These are phyloP conservation scores for Acacia concinna DNA, from an alignment of 331 rosid genomes.

Conservation along the genomic window DNA sequence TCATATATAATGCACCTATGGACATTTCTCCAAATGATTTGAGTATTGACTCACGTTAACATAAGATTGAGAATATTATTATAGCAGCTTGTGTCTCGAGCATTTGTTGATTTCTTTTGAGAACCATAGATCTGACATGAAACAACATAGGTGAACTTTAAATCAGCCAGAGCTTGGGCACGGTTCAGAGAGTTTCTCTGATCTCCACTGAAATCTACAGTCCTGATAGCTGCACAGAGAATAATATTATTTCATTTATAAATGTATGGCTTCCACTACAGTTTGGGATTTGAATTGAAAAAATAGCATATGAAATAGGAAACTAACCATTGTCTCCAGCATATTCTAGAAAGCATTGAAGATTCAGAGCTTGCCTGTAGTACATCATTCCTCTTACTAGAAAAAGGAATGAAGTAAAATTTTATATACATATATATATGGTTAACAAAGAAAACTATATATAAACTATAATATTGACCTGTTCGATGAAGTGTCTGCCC, in stretches of 20 bases:
- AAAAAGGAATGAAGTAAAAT: constrained; percentile 30
- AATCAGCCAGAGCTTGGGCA: constrained; percentile 83
- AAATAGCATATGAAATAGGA: constrained; percentile 20
- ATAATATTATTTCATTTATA: constrained; percentile 20
- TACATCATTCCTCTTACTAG: constrained; percentile 99
- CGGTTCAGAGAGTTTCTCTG: constrained; percentile 32
- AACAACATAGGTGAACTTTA: constrained; percentile 93
- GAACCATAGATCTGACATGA: constrained; percentile 89
- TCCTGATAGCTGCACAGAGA: constrained; percentile 49
- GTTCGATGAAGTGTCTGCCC: constrained; percentile 96
- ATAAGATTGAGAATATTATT: constrained; percentile 78
- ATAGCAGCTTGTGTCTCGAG: constrained; percentile 58
- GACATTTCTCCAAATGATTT: constrained; percentile 20
- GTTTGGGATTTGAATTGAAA: constrained; percentile 22
- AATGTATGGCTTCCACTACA: neutral
- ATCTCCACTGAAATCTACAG: constrained; percentile 28
- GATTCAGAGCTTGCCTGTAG: constrained; percentile 67
- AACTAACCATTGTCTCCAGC: constrained; percentile 63
- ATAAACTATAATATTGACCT: constrained; percentile 54
- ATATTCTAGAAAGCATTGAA: constrained; percentile 71
- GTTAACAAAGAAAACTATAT: neutral
- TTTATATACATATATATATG: constrained; percentile 25
- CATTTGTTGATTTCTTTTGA: constrained; percentile 65
- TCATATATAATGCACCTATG: constrained; percentile 11
- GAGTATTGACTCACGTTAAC: constrained; percentile 64